Evolutionary conservation across 2,329 filamentous ascomycete genomes (phyloP).

Genomic region (Elsinoe perseae): DNA sequence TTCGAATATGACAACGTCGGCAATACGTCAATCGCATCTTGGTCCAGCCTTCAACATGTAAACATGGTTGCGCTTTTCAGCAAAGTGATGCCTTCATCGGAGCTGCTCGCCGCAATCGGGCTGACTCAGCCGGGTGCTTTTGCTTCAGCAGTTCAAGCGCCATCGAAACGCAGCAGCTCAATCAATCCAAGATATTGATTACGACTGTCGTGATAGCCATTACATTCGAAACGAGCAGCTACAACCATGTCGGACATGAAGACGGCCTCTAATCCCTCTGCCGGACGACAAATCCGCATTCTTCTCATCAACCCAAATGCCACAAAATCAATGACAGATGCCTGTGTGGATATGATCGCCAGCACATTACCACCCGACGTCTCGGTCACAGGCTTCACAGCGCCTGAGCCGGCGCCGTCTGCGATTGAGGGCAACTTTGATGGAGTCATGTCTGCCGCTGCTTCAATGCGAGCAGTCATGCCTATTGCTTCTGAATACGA

Average conservation of each 20-base stretch:
- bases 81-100: no score
- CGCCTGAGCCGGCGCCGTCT: conserved; percentile 41
- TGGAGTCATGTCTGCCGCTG: conserved; percentile 44
- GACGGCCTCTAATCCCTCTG: background rate
- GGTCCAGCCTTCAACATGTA: no score
- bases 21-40: no score
- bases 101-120: background rate
- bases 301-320: conserved; percentile 45
- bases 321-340: conserved; percentile 41
- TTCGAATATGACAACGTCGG: no score
- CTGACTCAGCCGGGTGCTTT: background rate
- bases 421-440: conserved; percentile 47
- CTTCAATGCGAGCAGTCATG: conserved; percentile 40
- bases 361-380: conserved; percentile 42
- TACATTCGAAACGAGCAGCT: background rate
- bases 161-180: background rate
- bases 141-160: background rate
- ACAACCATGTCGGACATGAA: conserved; percentile 3
- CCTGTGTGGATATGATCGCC: conserved; percentile 39
- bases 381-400: conserved; percentile 44
- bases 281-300: conserved; percentile 31
- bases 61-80: no score
- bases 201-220: background rate
- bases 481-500: conserved; percentile 39
- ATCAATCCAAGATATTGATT: background rate